Conservation (phyloP, 1,284 basidiomycete genomes). For the Austroboletus rostrupii region DNA sequence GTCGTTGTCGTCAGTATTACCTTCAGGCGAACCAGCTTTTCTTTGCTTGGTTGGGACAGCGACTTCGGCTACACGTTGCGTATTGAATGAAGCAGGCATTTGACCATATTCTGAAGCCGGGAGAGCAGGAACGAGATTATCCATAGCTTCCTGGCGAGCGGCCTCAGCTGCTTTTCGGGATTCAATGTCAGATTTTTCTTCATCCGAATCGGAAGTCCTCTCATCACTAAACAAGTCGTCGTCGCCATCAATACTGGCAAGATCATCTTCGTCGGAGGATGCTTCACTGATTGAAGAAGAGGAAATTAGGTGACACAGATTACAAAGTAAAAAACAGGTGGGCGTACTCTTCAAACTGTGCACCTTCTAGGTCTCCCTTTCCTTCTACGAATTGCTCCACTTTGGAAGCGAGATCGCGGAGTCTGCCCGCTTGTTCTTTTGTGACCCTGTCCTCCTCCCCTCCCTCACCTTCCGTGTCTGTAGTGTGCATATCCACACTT, state of each 20-base stretch:
- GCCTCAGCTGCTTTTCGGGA: slow-evolving; percentile 29
- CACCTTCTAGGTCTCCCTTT: slow-evolving; percentile 83
- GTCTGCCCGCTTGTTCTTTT: slow-evolving; percentile 61
- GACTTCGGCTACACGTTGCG: slow-evolving; percentile 58
- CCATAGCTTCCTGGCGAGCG: slow-evolving; percentile 59
- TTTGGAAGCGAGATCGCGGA: slow-evolving; percentile 76
- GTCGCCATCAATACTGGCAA: slow-evolving; percentile 35
- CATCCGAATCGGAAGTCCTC: slow-evolving; percentile 38
- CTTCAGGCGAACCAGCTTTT: slow-evolving; percentile 19
- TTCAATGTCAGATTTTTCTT: slow-evolving; percentile 32
- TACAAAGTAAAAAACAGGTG: background rate
- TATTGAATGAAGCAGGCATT: slow-evolving; percentile 74
- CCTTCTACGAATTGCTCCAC: slow-evolving; percentile 87
- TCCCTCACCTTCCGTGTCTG: slow-evolving; percentile 45
- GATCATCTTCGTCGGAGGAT: slow-evolving; percentile 52
- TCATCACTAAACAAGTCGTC: slow-evolving; percentile 43
- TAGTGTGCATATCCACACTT: slow-evolving; percentile 27
- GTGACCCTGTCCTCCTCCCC: slow-evolving; percentile 46
- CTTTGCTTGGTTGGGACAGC: slow-evolving; percentile 45
- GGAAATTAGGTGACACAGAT: slow-evolving; percentile 8
- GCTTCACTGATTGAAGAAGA: slow-evolving; percentile 44
- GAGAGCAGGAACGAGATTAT: slow-evolving; percentile 65
- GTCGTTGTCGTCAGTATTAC: slow-evolving; percentile 6
- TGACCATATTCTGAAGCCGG: slow-evolving; percentile 73
- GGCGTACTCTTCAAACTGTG: slow-evolving; percentile 81